A percentile compares a stretch with the other conserved stretches of the same genome.
Conservation (phyloP, 2,329 filamentous ascomycete species). For the Beauveria sp. region DNA sequence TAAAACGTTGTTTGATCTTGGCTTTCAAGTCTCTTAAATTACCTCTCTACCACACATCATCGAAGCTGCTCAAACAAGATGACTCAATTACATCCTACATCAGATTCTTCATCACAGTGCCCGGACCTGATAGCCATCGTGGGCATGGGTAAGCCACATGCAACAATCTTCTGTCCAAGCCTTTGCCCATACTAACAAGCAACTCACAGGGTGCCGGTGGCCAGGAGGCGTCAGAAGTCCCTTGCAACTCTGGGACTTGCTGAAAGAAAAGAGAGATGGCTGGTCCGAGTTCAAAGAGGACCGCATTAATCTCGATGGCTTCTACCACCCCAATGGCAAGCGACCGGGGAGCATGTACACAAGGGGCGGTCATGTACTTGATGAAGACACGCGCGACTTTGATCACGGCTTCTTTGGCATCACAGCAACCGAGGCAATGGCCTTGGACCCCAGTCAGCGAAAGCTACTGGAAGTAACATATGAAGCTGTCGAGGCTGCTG, state of each 20-base stretch:
- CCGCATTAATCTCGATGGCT: background rate
- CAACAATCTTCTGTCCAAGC: background rate
- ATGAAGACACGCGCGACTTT: background rate
- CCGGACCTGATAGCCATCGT: background rate
- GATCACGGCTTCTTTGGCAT: background rate
- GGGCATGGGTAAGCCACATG: background rate
- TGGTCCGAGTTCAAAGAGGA: background rate
- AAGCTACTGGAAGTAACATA: background rate
- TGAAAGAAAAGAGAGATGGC: background rate
- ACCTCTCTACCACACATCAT: background rate
- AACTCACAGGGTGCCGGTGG: background rate
- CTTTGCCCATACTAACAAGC: background rate
- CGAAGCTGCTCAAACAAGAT: background rate
- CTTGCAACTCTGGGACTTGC: background rate
- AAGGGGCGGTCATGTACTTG: background rate
- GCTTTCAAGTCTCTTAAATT: background rate
- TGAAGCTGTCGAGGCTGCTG: constrained; percentile 1
- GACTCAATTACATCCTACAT: background rate
- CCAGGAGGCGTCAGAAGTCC: background rate
- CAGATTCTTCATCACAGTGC: background rate
- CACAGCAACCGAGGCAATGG: background rate
- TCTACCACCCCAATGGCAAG: background rate
- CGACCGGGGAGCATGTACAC: background rate
- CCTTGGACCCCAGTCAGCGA: background rate
- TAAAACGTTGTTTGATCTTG: background rate